Evolutionary conservation across 2,329 filamentous ascomycete genomes (phyloP), one percentile per base, ranked within the genome.

Genomic region (Aspergillus pseudotamarii): DNA sequence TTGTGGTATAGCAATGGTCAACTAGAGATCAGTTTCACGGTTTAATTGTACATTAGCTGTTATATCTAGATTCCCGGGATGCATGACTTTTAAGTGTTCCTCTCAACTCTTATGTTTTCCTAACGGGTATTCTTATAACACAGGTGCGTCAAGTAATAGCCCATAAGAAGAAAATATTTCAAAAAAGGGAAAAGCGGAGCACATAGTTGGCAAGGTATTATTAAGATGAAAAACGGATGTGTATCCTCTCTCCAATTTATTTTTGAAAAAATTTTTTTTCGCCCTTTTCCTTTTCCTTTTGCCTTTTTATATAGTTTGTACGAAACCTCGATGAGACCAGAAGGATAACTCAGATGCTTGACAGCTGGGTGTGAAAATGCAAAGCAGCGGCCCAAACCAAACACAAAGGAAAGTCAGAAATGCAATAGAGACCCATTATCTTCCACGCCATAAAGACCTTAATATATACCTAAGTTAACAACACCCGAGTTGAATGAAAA

Each of bases 11-110:
- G 71, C 66, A 68, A 62, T 62, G 57, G 61, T 61, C 12, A 48
- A 58, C 38, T 61, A 62, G 61, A 67, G 57, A 58, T 61, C 62
- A 58, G 62, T 64, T 62, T 61, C 36, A 61, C 64, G 61, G 56
- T 64, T 61, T 58, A 62, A 65, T 66, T 74, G 71, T 76, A 76
- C 64, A 76, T 72, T 75, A 74, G 67, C 64, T 70, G 66, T 64
- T 74, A 74, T 69, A 75, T 72, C 67, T 74, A 71, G 32, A 71
- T 70, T 66, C 65, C 58, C 54, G 63, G 61, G 60, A 62, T 45
- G 56, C 30, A 32, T 43, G 21, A 28, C 30, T 61, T 61, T 51
- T 26, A 26, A 46, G 62, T 61, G 55, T 61, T 62, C 55, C 51
- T 73, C 69, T 69, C 69, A 69, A 60, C 68, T 71, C 71, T 36